Percentiles rank a stretch among this genome's conserved stretches.
phyloP scores from a whole-genome alignment of 345 rosid species.

The Passiflora organensis region DNA sequence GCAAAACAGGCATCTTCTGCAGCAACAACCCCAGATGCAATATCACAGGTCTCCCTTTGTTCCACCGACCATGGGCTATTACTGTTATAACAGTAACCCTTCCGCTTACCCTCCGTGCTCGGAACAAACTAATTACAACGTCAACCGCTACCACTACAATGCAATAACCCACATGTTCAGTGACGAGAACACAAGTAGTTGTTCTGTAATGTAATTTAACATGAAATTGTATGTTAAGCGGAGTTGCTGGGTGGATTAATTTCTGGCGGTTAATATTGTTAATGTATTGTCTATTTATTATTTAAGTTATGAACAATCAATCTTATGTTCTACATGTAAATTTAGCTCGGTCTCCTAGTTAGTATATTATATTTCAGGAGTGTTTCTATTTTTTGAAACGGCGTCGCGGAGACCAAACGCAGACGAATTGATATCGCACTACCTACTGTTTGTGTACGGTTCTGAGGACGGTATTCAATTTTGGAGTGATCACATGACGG shows the following conservation, averaged over 20 bases:
- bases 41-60: constrained; percentile 51
- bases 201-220: constrained; percentile 52
- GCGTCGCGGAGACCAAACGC: no score
- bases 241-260: constrained; percentile 2
- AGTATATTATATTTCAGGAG: no score
- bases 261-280: constrained; percentile 12
- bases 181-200: constrained; percentile 45
- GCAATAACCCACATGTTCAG: constrained; percentile 37
- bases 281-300: constrained; percentile 24
- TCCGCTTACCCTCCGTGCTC: constrained; percentile 24
- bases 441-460: no score
- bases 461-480: no score
- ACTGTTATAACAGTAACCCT: constrained; percentile 36
- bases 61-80: constrained; percentile 58
- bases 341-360: no score
- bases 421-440: no score
- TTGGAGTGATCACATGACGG: constrained; percentile 1
- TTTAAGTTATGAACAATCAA: constrained; percentile 12
- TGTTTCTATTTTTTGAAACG: not conserved
- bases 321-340: no score
- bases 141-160: constrained; percentile 26
- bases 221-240: constrained; percentile 6
- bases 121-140: constrained; percentile 20
- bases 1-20: constrained; percentile 43
- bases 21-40: constrained; percentile 57